A percentile compares a stretch with the other conserved stretches of the same genome.
Evolutionary conservation across 192 early-diverging fungal species (phyloP).

Genomic region (Mortierella antarctica): DNA sequence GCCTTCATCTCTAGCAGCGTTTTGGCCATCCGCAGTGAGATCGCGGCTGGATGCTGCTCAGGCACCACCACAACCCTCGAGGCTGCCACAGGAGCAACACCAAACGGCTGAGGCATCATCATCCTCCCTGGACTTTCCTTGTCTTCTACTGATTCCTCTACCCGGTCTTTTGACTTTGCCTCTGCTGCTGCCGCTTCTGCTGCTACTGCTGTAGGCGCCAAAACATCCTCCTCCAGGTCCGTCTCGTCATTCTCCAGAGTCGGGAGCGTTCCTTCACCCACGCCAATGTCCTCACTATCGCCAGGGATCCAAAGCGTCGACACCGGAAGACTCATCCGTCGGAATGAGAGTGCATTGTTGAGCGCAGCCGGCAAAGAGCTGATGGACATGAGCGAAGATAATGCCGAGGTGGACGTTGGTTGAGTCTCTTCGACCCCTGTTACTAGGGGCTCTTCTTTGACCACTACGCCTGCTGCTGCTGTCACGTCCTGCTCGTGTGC

Average conservation of each 20-base stretch:
- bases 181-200: neutral
- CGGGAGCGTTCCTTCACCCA: slow-evolving; percentile 27
- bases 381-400: slow-evolving; percentile 35
- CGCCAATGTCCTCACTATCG: slow-evolving; percentile 34
- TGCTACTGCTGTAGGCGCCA: neutral
- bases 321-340: slow-evolving; percentile 30
- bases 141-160: too few species aligned
- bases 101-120: neutral
- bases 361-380: slow-evolving; percentile 27
- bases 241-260: slow-evolving; percentile 15
- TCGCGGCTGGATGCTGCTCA: slow-evolving; percentile 32
- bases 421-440: neutral
- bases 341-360: slow-evolving; percentile 25
- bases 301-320: slow-evolving; percentile 26
- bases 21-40: slow-evolving; percentile 34
- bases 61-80: slow-evolving; percentile 8
- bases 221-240: too few species aligned
- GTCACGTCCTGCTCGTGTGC: neutral
- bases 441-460: neutral
- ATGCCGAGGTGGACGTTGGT: slow-evolving; percentile 11
- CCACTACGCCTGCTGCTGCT: neutral
- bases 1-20: slow-evolving; percentile 23
- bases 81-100: neutral
- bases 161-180: neutral
- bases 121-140: too few species aligned